Evolutionary conservation across 768 basidiomycete genomes (phyloP).

Genomic region (Phaeotremella skinneri): DNA sequence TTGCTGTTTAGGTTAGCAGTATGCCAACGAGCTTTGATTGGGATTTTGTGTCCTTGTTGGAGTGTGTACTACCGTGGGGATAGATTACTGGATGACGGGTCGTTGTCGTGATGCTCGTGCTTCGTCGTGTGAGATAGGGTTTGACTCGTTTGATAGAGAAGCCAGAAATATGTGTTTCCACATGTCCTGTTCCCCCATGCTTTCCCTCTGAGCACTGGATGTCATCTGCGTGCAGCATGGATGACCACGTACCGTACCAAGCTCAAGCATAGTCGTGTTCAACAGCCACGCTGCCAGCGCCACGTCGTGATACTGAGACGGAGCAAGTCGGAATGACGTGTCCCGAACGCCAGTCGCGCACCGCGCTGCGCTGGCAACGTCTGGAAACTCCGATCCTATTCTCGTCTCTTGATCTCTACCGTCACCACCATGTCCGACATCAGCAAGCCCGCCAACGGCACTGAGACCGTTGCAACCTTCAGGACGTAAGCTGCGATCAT

Average conservation of each 20-base stretch:
- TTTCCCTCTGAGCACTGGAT: too few relatives aligned
- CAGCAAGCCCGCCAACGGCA: neutral
- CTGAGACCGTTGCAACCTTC: neutral
- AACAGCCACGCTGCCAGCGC: too few relatives aligned
- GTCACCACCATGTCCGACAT: neutral
- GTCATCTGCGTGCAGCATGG: too few relatives aligned
- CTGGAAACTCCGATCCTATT: neutral
- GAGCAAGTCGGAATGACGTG: neutral
- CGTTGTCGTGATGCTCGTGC: neutral
- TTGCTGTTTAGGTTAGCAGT: too few relatives aligned
- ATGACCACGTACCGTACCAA: too few relatives aligned
- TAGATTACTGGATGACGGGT: conserved; percentile 11
- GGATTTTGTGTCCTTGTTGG: conserved; percentile 37
- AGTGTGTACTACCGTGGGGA: conserved; percentile 38
- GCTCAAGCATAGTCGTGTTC: too few relatives aligned
- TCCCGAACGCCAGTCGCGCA: neutral
- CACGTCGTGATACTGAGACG: too few relatives aligned
- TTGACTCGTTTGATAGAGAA: too few relatives aligned
- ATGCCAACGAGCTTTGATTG: too few relatives aligned
- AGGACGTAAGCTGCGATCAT: neutral
- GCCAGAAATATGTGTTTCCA: too few relatives aligned
- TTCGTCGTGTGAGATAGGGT: neutral
- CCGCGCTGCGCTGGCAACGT: neutral
- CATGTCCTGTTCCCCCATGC: too few relatives aligned
- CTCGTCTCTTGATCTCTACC: neutral